Base-by-base conservation (phyloP, 2,329 filamentous ascomycete genomes). In the Teratosphaeria viscida region DNA sequence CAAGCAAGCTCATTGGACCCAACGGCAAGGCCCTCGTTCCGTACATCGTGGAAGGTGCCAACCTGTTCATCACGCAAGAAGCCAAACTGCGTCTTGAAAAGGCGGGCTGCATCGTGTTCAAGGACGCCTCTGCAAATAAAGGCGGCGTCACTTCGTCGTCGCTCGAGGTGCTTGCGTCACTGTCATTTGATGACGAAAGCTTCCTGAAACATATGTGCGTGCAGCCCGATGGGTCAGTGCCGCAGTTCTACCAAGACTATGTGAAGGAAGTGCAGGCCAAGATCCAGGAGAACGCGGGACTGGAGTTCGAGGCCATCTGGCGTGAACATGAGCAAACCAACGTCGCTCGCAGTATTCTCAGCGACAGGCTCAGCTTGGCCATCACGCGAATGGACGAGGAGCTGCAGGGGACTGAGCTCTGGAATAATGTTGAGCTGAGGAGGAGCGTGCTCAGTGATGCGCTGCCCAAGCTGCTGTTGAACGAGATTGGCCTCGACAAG, bases 261-360 rank as follows among this genome's bases (percentile, higher is more conserved):
- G 94, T 99, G 68, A 88, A 88, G 73, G 83, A 91, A 70, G 94
- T 99, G 2, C 94, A 99, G 76, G 82, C 84, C 64, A 91, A 87
- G 71, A 97, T 99, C 73, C 85, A 89, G 75, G 85, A 91, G 68
- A 99, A 99, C 67, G 94, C 94, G 2, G 81, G 85, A 16, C 85
- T 99, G 39, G 94, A 99, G 75, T 99, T 99, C 67, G 94, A 99
- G 77, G 94, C 94, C 52, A 95, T 99, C 77, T 99, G 94, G 94
- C 85, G 90, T 65, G 94, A 99, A 76, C 85, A 95, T 71, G 85
- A 94, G 75, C 77, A 86, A 72, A 96, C 89, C 1, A 89, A 90
- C 57, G 80, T 86, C 58, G 78, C 90, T 26, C 85, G 92, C 63
- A 95, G 90, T 62, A 84, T 92, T n/a, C 81, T 99, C 59, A 95